Conservation (phyloP, 805 yeast species). For the Yamadazyma ubonensis region DNA sequence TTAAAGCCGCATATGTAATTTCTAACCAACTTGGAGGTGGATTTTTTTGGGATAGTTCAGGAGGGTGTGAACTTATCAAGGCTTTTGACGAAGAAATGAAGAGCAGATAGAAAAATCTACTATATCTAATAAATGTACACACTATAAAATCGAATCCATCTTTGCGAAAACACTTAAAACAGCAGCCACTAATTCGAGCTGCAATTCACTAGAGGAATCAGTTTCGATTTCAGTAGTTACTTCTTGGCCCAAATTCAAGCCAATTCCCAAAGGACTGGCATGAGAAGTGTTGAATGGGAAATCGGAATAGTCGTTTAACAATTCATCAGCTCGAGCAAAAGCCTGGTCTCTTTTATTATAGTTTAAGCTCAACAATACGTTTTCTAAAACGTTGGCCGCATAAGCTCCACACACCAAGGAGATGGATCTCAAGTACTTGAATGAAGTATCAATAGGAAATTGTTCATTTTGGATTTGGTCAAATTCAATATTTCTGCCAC, state of each 20-base stretch:
- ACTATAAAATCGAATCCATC: conserved; percentile 81
- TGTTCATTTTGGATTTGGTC: conserved; percentile 45
- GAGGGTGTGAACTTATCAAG: too few species aligned
- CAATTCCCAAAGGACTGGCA: conserved; percentile 65
- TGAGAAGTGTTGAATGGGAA: conserved; percentile 68
- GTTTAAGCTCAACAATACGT: conserved; percentile 70
- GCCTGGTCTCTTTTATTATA: conserved; percentile 92
- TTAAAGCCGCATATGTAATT: conserved; percentile 61
- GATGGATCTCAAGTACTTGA: conserved; percentile 72
- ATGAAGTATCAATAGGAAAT: conserved; percentile 68
- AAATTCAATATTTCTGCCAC: conserved; percentile 64
- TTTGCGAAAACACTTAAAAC: conserved; percentile 86
- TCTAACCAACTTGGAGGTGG: conserved; percentile 67
- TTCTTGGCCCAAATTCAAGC: conserved; percentile 65
- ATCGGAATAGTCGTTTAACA: conserved; percentile 76
- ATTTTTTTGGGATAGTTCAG: conserved; percentile 99
- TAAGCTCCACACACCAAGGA: conserved; percentile 84
- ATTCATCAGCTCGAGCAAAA: conserved; percentile 89
- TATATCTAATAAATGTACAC: conserved; percentile 7
- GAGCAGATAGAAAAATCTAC: not conserved
- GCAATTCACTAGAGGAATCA: conserved; percentile 55
- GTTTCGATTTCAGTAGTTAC: conserved; percentile 51
- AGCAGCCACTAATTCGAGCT: conserved; percentile 88
- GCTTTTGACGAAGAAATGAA: too few species aligned
- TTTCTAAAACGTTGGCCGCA: conserved; percentile 95